phyloP scores from a whole-genome alignment of 2,329 filamentous ascomycete species.

The Fusarium coffeatum region DNA sequence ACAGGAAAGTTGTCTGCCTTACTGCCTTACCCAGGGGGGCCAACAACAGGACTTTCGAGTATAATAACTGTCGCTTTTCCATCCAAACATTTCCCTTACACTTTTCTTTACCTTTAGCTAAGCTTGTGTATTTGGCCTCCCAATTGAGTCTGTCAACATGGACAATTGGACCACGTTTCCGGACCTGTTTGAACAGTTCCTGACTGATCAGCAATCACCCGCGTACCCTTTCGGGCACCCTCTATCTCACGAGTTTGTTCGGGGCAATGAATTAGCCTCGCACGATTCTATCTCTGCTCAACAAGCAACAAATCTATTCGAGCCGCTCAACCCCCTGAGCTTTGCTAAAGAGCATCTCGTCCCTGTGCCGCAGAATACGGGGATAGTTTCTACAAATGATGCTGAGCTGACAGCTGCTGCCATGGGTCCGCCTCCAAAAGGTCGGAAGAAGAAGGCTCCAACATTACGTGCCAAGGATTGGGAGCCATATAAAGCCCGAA shows the following conservation, averaged over 20 bases:
- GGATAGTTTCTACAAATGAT: accelerated
- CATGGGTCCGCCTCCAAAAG: neutral
- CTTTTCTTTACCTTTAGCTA: too few relatives aligned
- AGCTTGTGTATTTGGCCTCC: accelerated
- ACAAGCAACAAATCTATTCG: accelerated
- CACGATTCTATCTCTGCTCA: neutral
- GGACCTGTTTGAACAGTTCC: neutral
- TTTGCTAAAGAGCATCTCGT: accelerated
- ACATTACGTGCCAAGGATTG: neutral
- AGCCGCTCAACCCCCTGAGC: accelerated
- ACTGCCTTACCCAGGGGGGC: neutral
- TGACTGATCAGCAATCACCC: neutral
- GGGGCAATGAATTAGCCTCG: accelerated
- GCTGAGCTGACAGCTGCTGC: accelerated
- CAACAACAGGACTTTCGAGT: neutral
- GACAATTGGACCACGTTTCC: neutral
- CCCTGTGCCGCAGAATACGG: accelerated
- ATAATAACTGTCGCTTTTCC: neutral
- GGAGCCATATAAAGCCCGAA: conserved; percentile 6
- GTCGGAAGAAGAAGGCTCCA: conserved; percentile 1
- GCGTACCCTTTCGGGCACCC: too few relatives aligned
- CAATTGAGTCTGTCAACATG: neutral
- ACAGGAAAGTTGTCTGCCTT: neutral
- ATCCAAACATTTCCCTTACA: accelerated
- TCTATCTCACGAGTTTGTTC: too few relatives aligned